Base-by-base conservation (phyloP, 805 yeast genomes). In the Teunomyces funiuensis region DNA sequence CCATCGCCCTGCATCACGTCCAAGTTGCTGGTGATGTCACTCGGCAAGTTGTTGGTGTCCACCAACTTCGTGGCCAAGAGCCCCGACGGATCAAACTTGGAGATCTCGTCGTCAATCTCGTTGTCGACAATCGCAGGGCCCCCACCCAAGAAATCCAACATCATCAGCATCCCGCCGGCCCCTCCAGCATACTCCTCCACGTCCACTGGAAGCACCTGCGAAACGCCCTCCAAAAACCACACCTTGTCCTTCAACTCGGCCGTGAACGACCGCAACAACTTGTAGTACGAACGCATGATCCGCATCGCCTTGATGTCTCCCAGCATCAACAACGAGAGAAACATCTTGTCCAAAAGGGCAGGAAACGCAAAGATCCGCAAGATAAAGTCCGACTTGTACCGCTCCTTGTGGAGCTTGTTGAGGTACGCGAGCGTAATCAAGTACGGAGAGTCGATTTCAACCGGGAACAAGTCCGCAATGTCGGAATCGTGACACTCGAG, bases 141-240 rank as follows among this genome's bases (percentile, higher is more conserved):
- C 9, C 93, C 93, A 15, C 93, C 95, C 14, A 85, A 69, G 66
- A 85, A 85, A 60, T 85, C 93, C 62, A 85, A 66, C 95, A 85
- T 85, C 95, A 85, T 85, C 57, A 85, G 89, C 88, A 84, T 84
- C 47, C 93, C 93, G 40, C 95, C 93, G 41, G 79, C 71, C 33
- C 95, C 87, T 29, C 96, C 95, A 10, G 90, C 82, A 56, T 87
- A 85, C 54, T 85, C 88, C 52, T 90, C 97, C 41, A 88, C 95
- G 60, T 89, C 96, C 8, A 83, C 95, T 0, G 97, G 97, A 36
- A 90, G 71, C 0, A 89, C 95, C 41, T 82, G 80, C 4, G 93
- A 79, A 2, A 88, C 93, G 3, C 97, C 97, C 62, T 90, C 96
- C 48, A 90, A 70, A 52, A 90, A 89, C 97, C 97, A 90, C 13